Evolutionary conservation across 2,329 filamentous ascomycete species (phyloP), one percentile per base, ranked within the genome.

Genomic region (Calonectria pteridis): DNA sequence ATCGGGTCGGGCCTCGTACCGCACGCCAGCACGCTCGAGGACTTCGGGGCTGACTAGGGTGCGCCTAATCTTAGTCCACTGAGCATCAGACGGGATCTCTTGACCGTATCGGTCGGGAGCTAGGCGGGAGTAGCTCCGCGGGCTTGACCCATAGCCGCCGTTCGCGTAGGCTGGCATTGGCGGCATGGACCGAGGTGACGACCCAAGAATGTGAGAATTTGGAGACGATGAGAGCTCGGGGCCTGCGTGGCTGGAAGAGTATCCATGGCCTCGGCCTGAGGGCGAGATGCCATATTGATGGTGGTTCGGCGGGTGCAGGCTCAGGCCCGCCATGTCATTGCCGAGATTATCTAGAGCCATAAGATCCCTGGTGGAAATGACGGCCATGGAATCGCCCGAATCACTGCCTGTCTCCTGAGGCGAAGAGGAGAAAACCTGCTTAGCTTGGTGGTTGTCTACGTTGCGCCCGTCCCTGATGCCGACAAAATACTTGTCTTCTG

Each of bases 31-130:
- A 51, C 87, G 84, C 49, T 88, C 85, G 4, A 93, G 84, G 0
- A 91, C 89, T 75, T 91, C 90, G 6, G 88, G 87, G n/a, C 90
- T 91, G 11, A 93, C 86, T 0, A 91, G 84, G 1, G 84, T 84
- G 16, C 91, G 87, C 69, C 85, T 86, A 40, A 93, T 90, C 70
- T 86, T 88, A 5, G 91, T 93, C 91, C 91, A 93, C 64, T 87
- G 86, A 2, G 90, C 91, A 31, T 91, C 88, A 2, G 87, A 78
- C 0, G 87, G 82, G 2, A 93, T 93, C 16, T 89, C 86, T 6
- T 87, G 85, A 2, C 91, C 91, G 37, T 88, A 86, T 28, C 87
- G 85, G 76, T 93, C 91, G 0, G 91, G 91, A 0, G 87, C 89
- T 4, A 92, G 83, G 4, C 84, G 85, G 46, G 83, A 79, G 67